Evolutionary conservation across 148 eudicot species (phyloP).

Genomic region (Nyssa sinensis): DNA sequence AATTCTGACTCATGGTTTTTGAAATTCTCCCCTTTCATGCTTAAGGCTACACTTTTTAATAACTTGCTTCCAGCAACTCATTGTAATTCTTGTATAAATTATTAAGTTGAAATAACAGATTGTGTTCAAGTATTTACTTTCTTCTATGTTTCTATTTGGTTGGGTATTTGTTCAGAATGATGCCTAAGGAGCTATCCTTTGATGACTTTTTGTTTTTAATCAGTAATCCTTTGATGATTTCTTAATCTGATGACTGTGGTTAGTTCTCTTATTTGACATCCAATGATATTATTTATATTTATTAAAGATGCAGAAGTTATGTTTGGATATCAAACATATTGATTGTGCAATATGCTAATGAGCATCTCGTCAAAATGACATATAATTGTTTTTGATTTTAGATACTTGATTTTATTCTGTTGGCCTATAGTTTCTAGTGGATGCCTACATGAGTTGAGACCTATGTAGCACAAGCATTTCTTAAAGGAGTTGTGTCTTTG

Average conservation of each 20-base stretch:
- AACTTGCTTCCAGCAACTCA: constrained; percentile 4
- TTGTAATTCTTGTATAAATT: not conserved
- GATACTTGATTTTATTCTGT: not conserved
- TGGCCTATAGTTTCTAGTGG: not conserved
- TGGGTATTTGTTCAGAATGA: not conserved
- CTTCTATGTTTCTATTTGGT: not conserved
- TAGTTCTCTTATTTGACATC: constrained; percentile 10
- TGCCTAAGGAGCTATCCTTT: not conserved
- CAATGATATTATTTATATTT: too few species aligned
- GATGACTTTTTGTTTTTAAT: not conserved
- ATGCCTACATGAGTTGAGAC: not conserved
- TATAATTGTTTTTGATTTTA: not conserved
- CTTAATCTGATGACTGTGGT: not conserved
- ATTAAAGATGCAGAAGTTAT: not conserved
- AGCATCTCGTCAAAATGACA: not conserved
- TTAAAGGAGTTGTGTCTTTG: not conserved
- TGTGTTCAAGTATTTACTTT: not conserved
- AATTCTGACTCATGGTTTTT: not conserved
- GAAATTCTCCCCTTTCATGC: not conserved
- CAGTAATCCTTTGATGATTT: too few species aligned
- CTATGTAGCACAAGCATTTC: not conserved
- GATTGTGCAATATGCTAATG: not conserved
- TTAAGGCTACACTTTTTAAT: not conserved
- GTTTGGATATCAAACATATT: not conserved
- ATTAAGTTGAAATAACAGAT: not conserved